Conservation (phyloP, 2,329 filamentous ascomycete genomes). For the Clarireedia sp. region DNA sequence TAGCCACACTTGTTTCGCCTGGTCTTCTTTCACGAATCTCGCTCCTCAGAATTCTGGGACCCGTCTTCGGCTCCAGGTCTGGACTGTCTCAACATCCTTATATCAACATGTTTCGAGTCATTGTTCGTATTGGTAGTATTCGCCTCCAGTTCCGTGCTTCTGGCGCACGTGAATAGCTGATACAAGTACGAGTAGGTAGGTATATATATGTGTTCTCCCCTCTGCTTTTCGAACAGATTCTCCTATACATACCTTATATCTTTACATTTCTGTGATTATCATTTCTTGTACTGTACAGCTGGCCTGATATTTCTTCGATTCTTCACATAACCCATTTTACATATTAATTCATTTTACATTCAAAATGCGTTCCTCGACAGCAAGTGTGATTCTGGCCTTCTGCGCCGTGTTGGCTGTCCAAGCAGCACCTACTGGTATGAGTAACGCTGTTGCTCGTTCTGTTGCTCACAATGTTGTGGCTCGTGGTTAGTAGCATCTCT, state of each 20-base stretch:
- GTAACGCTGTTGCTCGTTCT: constrained; percentile 8
- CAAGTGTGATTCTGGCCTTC: constrained; percentile 21
- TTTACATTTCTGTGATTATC: background rate
- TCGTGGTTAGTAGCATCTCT: background rate
- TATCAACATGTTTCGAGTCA: background rate
- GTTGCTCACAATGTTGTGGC: background rate
- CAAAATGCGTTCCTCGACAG: constrained; percentile 23
- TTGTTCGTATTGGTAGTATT: background rate
- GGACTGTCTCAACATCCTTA: background rate
- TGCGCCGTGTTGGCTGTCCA: constrained; percentile 21
- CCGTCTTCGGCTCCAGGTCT: background rate
- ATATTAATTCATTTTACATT: constrained; percentile 1
- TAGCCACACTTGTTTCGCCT: background rate
- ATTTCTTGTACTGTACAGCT: background rate
- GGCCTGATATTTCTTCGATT: constrained; percentile 1
- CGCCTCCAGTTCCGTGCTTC: too few relatives aligned
- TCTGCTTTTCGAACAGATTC: background rate
- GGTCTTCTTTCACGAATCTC: background rate
- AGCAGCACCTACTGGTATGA: constrained; percentile 13
- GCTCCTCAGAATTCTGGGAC: background rate
- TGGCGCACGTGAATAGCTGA: too few relatives aligned
- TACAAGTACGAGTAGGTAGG: background rate
- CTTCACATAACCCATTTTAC: background rate
- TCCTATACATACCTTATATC: background rate
- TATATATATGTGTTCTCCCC: background rate